Base-by-base conservation (phyloP, 495 filamentous ascomycete species). In the Xylaria flabelliformis region DNA sequence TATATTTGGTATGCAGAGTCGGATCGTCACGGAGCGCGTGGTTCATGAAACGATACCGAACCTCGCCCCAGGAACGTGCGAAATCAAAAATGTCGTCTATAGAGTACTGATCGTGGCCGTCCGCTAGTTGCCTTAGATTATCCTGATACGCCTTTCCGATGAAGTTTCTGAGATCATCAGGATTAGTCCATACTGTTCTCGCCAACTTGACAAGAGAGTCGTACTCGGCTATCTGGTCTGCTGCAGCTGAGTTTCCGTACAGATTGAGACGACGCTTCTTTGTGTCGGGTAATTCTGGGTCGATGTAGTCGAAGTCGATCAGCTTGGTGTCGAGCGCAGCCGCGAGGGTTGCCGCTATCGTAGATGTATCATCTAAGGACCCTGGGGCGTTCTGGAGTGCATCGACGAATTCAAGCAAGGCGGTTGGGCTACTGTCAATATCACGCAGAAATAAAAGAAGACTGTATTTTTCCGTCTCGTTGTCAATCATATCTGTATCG, bases 371-470 rank as follows among this genome's bases (percentile, higher is more conserved):
- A 13, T 69, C 67, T 4, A 46, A 2, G 1, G n/a, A 12, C 0
- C 68, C 58, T 0, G 42, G 56, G 0, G 58, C 29, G 46, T 63
- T 21, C 6, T 42, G 13, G 0, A 70, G 24, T 32, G 6, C 58
- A 0, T 8, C 1, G 24, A 55, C 6, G 34, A 70, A 64, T 0
- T 62, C 44, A 4, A n/a, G 4, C 39, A 44, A 46, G 6, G 4
- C n/a, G 19, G 8, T n/a, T n/a, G 7, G 26, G 26, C 13, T 51
- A 13, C 4, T 15, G 4, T 51, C 29, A 5, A 69, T 46, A 34
- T 70, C 58, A 2, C 68, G 68, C 0, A 70, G 34, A 59, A 63
- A 63, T 1, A 70, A n/a, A 10, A 70, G 58, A 15, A 70, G 46
- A 26, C 41, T 50, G 46, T 26, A 70, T 13, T 7, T 70, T 1